Evolutionary conservation across 2,329 filamentous ascomycete species (phyloP).

Genomic region (Clarireedia monteithiana): DNA sequence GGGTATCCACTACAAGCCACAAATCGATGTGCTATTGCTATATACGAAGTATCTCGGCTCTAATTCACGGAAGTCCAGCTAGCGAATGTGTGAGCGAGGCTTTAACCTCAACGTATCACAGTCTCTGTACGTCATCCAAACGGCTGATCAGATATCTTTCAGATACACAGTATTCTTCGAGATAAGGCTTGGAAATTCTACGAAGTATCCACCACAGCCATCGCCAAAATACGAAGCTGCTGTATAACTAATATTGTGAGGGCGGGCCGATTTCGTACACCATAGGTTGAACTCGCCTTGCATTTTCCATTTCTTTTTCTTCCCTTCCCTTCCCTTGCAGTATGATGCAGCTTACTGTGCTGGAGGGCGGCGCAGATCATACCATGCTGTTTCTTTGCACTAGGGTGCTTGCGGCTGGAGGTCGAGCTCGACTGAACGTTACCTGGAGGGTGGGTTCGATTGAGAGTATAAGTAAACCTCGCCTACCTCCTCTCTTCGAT

Average conservation of each 20-base stretch:
- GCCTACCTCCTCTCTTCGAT: not conserved
- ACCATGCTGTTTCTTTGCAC: not conserved
- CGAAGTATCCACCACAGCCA: no score
- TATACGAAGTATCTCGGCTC: no score
- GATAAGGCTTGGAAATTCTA: no score
- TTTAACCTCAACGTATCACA: no score
- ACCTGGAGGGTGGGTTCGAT: not conserved
- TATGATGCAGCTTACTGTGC: slow-evolving; percentile 4
- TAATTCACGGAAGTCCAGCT: no score
- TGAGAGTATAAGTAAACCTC: not conserved
- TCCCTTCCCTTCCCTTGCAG: no score
- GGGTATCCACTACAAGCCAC: no score
- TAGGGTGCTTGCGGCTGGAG: not conserved
- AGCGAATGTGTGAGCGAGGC: no score
- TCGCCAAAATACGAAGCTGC: not conserved
- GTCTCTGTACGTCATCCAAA: no score
- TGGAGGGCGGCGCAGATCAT: not conserved
- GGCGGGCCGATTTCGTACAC: not conserved
- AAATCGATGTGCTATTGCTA: no score
- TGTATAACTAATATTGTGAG: not conserved
- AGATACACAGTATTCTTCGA: no score
- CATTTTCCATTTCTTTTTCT: not conserved
- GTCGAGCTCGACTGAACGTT: slow-evolving; percentile 1
- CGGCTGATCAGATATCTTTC: no score
- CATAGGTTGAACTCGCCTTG: slow-evolving; percentile 1